Percentiles rank a stretch among this genome's conserved stretches.
phyloP scores from a whole-genome alignment of 2,329 filamentous ascomycete species.

The Exserohilum rostratum region DNA sequence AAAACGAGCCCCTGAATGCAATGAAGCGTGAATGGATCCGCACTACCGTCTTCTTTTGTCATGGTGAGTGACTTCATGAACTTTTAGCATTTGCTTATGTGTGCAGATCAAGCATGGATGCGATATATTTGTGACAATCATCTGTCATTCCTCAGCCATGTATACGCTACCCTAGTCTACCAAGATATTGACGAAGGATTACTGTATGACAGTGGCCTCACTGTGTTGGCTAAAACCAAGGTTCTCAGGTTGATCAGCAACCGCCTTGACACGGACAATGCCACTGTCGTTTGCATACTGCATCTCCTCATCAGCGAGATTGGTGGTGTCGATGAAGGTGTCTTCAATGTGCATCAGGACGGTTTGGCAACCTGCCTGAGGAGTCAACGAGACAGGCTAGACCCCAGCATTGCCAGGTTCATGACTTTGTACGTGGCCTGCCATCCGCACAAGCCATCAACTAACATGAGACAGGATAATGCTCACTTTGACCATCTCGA shows the following conservation, averaged over 20 bases:
- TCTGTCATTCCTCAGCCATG: conserved; percentile 44
- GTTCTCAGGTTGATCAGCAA: conserved; percentile 35
- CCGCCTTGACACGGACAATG: conserved; percentile 36
- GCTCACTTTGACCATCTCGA: conserved; percentile 31
- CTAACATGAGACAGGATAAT: conserved; percentile 25
- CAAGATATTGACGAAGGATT: conserved; percentile 38
- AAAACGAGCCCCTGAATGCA: conserved; percentile 23
- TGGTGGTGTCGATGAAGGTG: conserved; percentile 35
- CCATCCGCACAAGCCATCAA: neutral
- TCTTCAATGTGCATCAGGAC: conserved; percentile 39
- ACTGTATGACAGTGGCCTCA: conserved; percentile 38
- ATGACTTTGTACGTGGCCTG: conserved; percentile 35
- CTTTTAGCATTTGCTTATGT: conserved; percentile 6
- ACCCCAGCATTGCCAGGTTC: conserved; percentile 26
- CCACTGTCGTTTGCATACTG: conserved; percentile 40
- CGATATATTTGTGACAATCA: conserved; percentile 33
- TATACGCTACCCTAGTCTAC: conserved; percentile 42
- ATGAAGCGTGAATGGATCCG: conserved; percentile 35
- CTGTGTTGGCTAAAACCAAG: conserved; percentile 41
- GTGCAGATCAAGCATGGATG: conserved; percentile 36
- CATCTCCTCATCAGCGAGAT: conserved; percentile 42
- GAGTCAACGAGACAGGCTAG: conserved; percentile 31
- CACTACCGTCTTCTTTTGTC: conserved; percentile 25
- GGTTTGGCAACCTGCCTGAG: conserved; percentile 34
- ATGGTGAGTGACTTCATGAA: conserved; percentile 18